Base-by-base conservation (phyloP, 2,329 filamentous ascomycete genomes). In the Nothophoma quercina region DNA sequence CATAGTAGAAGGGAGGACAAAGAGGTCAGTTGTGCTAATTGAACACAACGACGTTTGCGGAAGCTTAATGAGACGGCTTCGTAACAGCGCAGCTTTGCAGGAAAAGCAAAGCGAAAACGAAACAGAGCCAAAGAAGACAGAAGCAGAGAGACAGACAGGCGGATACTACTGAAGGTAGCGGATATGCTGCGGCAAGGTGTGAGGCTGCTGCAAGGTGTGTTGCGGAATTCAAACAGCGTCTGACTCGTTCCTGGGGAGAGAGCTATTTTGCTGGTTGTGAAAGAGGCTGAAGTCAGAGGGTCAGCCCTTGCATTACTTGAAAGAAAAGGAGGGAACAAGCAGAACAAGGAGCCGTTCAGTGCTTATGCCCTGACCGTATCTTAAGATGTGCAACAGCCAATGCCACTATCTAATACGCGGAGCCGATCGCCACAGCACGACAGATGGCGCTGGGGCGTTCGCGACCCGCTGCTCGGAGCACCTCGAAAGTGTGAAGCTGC, bases 231-330 rank as follows among this genome's bases (percentile, higher is more conserved):
- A 68, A 66, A 68, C 58, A 58, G 55, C 47, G 53, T 59, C 62
- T 59, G 65, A 64, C 63, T 67, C 59, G 69, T 62, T 59, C 57
- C 59, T 64, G 62, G 52, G 55, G 56, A 54, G 38, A 58, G 58
- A 60, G 59, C 58, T 56, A 59, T 56, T 49, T 45, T 50, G 43
- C 49, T 55, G 42, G 57, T 34, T 54, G 43, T 30, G 57, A 50
- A 54, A 49, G 55, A 60, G 62, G 62, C 51, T 62, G 53, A 61
- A 60, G 57, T 58, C 50, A 60, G 59, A 62, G 60, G 56, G 59
- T 59, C 61, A 61, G 69, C 61, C 70, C 69, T 73, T 73, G 68
- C 68, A 65, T 72, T 61, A 60, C 65, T 65, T 60, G 61, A 65
- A 63, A 65, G 66, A 63, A 64, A 68, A 64, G 46, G 51, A 55